Evolutionary conservation across 1,139 yeast genomes (phyloP), one percentile per base, ranked within the genome.

Genomic region (Suhomyces bolitotheri): DNA sequence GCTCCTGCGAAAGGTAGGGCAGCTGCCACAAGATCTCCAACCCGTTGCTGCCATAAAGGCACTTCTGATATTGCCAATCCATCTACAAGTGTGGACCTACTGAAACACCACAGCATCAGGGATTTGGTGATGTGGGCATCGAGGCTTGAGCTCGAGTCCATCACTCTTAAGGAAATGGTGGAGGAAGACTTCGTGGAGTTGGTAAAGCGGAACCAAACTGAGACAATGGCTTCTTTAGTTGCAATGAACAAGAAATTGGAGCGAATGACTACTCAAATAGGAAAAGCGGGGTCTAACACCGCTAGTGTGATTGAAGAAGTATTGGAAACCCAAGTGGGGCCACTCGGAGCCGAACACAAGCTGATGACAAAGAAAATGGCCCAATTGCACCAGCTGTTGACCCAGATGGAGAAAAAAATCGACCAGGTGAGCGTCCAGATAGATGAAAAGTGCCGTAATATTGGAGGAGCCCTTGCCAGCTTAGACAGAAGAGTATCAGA

Each of bases 101-200:
- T 25, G 12, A 16, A 25, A 10, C 25, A 20, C 10, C 12, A 21
- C 16, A 25, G 20, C 16, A 22, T 26, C 17, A 28, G 19, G 13
- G 34, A 42, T 10, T 39, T 61, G 12, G 36, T 56, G 2, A 41
- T 40, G 17, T 59, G 66, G 66, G 70, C 69, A 1, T 56, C 67
- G 1, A 47, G 58, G 28, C 44, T 65, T 9, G 69, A 64, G 36
- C 40, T 62, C 13, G 70, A 64, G 36, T 56, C 66, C 1, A 40
- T 59, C 10, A 53, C 61, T 3, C 47, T 64, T 25, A 60, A 62
- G 34, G 50, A 53, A 11, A 20, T 33, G n/a, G 19, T 43, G 7
- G 31, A 30, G 15, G 35, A 32, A 7, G 33, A 31, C n/a, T 10
- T 38, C 4, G 31, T 29, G 25, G 41, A 26, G 2, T 22, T 37